Conservation (phyloP, 352 stramenopile species). For the Phytophthora fragariaefolia region DNA sequence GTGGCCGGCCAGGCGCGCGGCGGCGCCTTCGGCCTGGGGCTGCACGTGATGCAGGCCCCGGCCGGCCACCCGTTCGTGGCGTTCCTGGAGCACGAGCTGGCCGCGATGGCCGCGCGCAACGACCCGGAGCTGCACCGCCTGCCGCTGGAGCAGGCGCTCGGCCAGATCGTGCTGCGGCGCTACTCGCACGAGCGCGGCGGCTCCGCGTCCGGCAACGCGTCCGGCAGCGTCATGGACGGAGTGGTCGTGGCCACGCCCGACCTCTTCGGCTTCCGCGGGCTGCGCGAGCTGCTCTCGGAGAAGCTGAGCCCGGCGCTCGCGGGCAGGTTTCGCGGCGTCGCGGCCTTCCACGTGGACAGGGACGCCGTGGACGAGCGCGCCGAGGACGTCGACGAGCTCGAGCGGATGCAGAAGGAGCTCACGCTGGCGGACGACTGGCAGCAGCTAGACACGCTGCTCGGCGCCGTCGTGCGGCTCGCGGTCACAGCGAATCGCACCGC, state of each 20-base stretch:
- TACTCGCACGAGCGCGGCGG: slow-evolving; percentile 18
- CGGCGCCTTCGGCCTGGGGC: slow-evolving; percentile 27
- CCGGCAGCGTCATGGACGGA: slow-evolving; percentile 24
- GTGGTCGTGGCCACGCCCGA: slow-evolving; percentile 25
- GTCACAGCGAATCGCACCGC: slow-evolving; percentile 35
- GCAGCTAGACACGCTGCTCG: slow-evolving; percentile 40
- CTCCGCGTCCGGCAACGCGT: background rate
- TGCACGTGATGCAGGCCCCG: slow-evolving; percentile 45
- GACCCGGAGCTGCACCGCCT: slow-evolving; percentile 34
- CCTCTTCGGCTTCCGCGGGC: slow-evolving; percentile 33
- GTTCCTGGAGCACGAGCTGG: slow-evolving; percentile 37
- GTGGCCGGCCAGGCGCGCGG: slow-evolving; percentile 27
- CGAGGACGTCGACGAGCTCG: slow-evolving; percentile 16
- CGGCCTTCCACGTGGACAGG: slow-evolving; percentile 28
- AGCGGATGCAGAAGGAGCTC: slow-evolving; percentile 28
- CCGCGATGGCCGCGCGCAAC: slow-evolving; percentile 29
- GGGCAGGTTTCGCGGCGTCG: slow-evolving; percentile 14
- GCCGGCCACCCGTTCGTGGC: slow-evolving; percentile 36
- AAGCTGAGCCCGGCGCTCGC: slow-evolving; percentile 9
- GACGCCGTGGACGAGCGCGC: slow-evolving; percentile 21
- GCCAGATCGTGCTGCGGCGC: slow-evolving; percentile 36
- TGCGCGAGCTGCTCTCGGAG: slow-evolving; percentile 29
- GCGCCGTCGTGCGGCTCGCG: slow-evolving; percentile 32
- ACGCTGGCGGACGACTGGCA: slow-evolving; percentile 31
- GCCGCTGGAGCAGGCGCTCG: slow-evolving; percentile 38